Percentiles rank a stretch among this genome's conserved stretches.
These are phyloP conservation scores for Raphanus sativus DNA, from an alignment of 345 rosid species.

Conservation along the genomic window DNA sequence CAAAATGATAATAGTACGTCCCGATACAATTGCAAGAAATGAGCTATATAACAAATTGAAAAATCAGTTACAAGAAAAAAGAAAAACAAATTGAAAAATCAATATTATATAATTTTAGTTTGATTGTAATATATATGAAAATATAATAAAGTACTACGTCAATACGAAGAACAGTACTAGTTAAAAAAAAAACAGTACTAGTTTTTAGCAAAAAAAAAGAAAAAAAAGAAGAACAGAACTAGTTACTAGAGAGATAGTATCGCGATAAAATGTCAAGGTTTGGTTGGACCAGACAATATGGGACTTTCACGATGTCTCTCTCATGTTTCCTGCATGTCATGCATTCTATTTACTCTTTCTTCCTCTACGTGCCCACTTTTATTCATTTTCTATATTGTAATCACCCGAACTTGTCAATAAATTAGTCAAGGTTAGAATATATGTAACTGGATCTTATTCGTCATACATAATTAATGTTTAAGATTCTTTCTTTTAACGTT, in stretches of 20 bases:
- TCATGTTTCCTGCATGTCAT: conserved; percentile 45
- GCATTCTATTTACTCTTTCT: conserved; percentile 36
- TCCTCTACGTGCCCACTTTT: conserved; percentile 36
- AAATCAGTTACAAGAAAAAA: no score
- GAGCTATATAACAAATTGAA: no score
- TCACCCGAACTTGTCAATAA: not conserved
- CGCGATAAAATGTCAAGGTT: conserved; percentile 36
- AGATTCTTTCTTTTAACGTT: no score
- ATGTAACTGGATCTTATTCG: no score
- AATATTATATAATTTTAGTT: not conserved
- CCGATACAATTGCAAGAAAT: no score
- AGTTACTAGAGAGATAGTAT: conserved; percentile 34
- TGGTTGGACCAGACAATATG: conserved; percentile 41
- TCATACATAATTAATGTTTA: no score
- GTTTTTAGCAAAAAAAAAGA: no score
- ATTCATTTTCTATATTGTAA: conserved; percentile 13
- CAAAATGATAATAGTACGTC: no score
- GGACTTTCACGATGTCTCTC: conserved; percentile 40
- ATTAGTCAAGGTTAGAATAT: no score
- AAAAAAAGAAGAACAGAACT: not conserved
- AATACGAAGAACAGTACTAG: conserved; percentile 28
- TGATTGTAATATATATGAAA: conserved; percentile 10
- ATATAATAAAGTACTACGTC: conserved; percentile 26
- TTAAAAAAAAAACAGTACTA: no score
- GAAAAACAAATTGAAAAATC: not conserved